Conservation (phyloP, 495 filamentous ascomycete species). For the Amphirosellinia nigrospora region DNA sequence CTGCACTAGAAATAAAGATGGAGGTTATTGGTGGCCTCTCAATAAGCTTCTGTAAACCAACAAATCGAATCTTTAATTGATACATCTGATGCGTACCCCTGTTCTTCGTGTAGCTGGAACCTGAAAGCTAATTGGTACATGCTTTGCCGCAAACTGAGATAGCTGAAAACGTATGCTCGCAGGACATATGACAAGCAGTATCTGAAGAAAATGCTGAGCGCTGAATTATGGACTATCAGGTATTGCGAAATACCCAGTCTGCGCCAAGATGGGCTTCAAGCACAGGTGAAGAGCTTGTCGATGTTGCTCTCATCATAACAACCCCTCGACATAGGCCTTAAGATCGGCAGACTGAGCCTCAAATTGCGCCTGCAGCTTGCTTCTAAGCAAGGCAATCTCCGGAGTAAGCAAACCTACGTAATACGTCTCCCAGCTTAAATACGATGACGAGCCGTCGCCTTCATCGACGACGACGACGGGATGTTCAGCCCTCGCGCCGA, state of each 20-base stretch:
- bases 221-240: background rate
- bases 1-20: background rate
- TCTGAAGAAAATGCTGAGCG: background rate
- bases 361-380: constrained; percentile 29
- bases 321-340: constrained; percentile 33
- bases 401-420: constrained; percentile 33
- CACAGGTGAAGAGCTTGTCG: background rate
- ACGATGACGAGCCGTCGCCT: constrained; percentile 30
- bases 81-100: background rate
- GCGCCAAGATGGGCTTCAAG: background rate
- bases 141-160: background rate
- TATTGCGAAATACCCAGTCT: background rate
- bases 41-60: background rate
- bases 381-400: constrained; percentile 27
- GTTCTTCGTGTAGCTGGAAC: background rate
- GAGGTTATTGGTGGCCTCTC: background rate
- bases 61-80: background rate
- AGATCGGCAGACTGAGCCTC: constrained; percentile 32
- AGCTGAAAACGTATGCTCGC: background rate
- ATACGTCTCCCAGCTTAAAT: constrained; percentile 41
- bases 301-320: background rate
- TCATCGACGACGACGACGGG: constrained; percentile 30
- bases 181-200: background rate
- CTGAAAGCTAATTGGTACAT: background rate
- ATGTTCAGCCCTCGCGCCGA: constrained; percentile 31